Base-by-base conservation (phyloP, 768 basidiomycete genomes). In the Xerocomellus amylosporus region DNA sequence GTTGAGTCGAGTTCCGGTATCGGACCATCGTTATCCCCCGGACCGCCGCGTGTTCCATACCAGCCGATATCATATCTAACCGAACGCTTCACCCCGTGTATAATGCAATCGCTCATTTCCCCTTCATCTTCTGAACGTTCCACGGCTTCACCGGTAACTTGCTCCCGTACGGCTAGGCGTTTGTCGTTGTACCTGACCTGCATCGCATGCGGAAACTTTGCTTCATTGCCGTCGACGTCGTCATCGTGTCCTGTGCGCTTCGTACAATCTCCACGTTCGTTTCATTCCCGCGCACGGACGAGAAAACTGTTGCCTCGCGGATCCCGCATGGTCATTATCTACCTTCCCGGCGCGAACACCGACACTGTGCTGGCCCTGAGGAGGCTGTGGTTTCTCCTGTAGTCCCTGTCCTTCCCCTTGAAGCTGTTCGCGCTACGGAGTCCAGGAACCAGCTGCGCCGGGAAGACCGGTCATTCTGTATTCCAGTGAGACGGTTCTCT, bases 281-380 rank as follows among this genome's bases (percentile, higher is more conserved):
- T 64, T 68, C 64, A 64, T 69, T 68, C 67, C 67, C 67, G 67
- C 63, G 60, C 59, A 47, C 26, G 54, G 58, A 46, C 50, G 57
- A 50, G 49, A 56, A 51, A 36, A 20, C 42, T 33, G 49, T 15
- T 54, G 67, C 67, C 67, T 68, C 60, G 65, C 65, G 67, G 65
- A 60, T 49, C 55, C 56, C 59, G 65, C 67, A 63, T 68, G 67
- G 67, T 53, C 56, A 14, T 20, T 60, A 58, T 62, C 56, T 64
- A 31, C 34, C 24, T 37, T 33, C 38, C 26, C 38, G 56, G 58
- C 60, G 56, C 54, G 14, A 60, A 55, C 36, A 46, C 58, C 64
- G 66, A 65, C 60, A 46, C n/a, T n/a, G 33, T 42, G 7, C 26
- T 41, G 46, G 43, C 37, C 52, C 46, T 58, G 53, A 19, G 51